Base-by-base conservation (phyloP, 352 stramenopile species). In the Phytophthora hibernalis region DNA sequence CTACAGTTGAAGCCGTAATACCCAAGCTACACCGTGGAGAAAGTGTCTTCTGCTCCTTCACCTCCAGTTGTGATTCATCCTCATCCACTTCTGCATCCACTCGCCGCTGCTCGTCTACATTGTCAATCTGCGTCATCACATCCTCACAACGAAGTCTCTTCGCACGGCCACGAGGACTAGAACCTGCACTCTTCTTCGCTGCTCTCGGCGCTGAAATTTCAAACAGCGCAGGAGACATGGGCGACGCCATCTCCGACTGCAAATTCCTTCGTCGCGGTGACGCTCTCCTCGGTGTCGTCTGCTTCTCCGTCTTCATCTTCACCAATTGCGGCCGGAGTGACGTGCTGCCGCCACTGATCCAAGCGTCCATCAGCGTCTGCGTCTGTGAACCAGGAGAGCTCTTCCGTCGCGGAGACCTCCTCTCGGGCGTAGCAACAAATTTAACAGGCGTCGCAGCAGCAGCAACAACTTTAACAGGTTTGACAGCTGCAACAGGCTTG, bases 151-250 rank as follows among this genome's bases (percentile, higher is more conserved):
- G 1, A 22, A n/a, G 7, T 10, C n/a, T 20, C 40, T 47, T 18
- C 8, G n/a, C 40, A 47, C n/a, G n/a, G n/a, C n/a, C n/a, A n/a
- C n/a, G n/a, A n/a, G n/a, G n/a, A n/a, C 8, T 26, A 45, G 38
- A 21, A 45, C 10, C 43, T 13, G 18, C 44, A 15, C 16, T 16
- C 11, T 31, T 42, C 44, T 55, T 55, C 30, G 20, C 35, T 40
- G 45, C 26, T 31, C 26, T 43, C 5, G 64, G 40, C 21, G 21
- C 21, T 6, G 64, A 40, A 21, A 76, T 64, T 37, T 77, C 70
- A 61, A 74, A 77, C 4, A 77, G 35, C 8, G 52, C 60, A 5
- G 70, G 65, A n/a, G 67, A 75, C 54, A 70, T 63, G 8, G 52
- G 61, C 47, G 62, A 54, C 37, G 47, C 55, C 9, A 47, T 33